A percentile compares a stretch with the other conserved stretches of the same genome.
phyloP scores from a whole-genome alignment of 495 filamentous ascomycete species.

The Lasiosphaeris hirsuta region DNA sequence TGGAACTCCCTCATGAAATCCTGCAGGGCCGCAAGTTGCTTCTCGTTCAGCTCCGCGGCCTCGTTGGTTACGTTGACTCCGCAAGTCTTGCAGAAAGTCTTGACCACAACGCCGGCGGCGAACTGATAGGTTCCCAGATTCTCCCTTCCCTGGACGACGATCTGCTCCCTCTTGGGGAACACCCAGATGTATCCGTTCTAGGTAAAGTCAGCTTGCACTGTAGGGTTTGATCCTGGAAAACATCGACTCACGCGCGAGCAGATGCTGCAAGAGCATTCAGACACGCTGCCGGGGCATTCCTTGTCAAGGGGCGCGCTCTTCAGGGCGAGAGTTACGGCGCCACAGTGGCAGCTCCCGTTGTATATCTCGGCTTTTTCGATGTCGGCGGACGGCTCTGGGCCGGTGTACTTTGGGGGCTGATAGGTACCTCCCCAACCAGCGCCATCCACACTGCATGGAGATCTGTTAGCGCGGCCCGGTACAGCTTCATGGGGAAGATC shows the following conservation, averaged over 20 bases:
- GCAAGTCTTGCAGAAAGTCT: slow-evolving; percentile 43
- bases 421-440: slow-evolving; percentile 26
- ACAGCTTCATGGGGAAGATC: background rate
- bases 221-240: background rate
- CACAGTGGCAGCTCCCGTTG: slow-evolving; percentile 53
- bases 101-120: slow-evolving; percentile 15
- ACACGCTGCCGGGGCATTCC: slow-evolving; percentile 11
- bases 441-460: slow-evolving; percentile 37
- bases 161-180: slow-evolving; percentile 25
- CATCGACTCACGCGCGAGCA: slow-evolving; percentile 34
- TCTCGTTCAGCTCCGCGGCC: slow-evolving; percentile 14
- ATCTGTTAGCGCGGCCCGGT: slow-evolving; percentile 1
- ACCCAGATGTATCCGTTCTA: slow-evolving; percentile 27
- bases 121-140: slow-evolving; percentile 33
- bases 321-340: slow-evolving; percentile 40
- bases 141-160: slow-evolving; percentile 27
- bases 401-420: slow-evolving; percentile 34
- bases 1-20: slow-evolving; percentile 13
- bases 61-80: slow-evolving; percentile 30
- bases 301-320: slow-evolving; percentile 34
- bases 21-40: slow-evolving; percentile 14
- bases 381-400: slow-evolving; percentile 35
- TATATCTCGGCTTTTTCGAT: slow-evolving; percentile 40
- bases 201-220: background rate
- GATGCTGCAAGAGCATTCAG: slow-evolving; percentile 41